phyloP scores from a whole-genome alignment of 441 rosid genomes.

The Capsella rubella region DNA sequence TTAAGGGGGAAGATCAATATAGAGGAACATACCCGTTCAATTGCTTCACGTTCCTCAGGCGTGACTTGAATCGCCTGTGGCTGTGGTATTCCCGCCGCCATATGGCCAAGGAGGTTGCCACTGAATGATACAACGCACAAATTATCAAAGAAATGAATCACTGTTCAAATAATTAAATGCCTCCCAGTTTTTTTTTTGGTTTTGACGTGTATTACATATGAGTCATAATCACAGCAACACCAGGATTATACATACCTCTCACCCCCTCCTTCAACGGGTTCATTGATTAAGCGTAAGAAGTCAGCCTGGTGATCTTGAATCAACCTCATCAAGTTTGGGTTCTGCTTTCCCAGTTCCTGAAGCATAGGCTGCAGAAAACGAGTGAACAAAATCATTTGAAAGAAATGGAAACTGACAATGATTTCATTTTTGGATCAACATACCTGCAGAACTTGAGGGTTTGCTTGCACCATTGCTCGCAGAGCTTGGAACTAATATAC shows the following conservation, averaged over 20 bases:
- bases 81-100: conserved; percentile 73
- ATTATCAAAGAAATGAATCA: conserved; percentile 12
- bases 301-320: conserved; percentile 93
- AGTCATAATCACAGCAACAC: not conserved
- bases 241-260: conserved; percentile 68
- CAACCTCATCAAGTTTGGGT: conserved; percentile 80
- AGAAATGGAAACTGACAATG: conserved; percentile 2
- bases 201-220: not conserved
- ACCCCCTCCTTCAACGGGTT: conserved; percentile 79
- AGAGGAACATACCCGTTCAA: conserved; percentile 61
- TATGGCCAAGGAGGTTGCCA: conserved; percentile 69
- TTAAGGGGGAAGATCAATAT: not conserved
- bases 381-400: not conserved
- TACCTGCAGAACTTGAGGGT: conserved; percentile 95
- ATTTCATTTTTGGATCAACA: conserved; percentile 2
- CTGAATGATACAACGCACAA: conserved; percentile 29
- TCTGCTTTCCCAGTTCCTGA: conserved; percentile 91
- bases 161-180: conserved; percentile 9
- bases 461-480: conserved; percentile 95
- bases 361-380: conserved; percentile 78
- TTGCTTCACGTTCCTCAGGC: conserved; percentile 85
- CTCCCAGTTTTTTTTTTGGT: not conserved
- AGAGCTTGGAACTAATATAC: conserved; percentile 88
- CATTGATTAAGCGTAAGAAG: conserved; percentile 85
- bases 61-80: conserved; percentile 66